Conservation (phyloP, 805 yeast species). For the Candida mattraensis region DNA sequence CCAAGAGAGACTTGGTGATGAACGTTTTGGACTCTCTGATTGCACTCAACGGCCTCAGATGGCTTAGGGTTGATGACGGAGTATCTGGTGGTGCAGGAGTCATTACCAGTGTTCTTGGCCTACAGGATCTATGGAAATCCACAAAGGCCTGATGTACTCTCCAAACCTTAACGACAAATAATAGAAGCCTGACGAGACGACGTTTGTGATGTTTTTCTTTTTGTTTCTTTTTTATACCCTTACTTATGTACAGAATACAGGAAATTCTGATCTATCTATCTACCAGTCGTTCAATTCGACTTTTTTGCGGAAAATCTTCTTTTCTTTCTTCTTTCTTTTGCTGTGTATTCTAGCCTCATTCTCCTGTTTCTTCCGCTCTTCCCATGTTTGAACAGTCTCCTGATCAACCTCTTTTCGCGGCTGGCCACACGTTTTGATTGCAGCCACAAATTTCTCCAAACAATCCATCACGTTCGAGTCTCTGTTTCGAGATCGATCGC, state of each 20-base stretch:
- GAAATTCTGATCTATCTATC: neutral
- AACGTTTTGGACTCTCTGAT: constrained; percentile 73
- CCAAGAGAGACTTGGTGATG: constrained; percentile 69
- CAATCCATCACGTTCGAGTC: constrained; percentile 47
- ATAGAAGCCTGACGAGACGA: neutral
- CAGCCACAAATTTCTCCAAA: constrained; percentile 42
- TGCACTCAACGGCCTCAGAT: constrained; percentile 66
- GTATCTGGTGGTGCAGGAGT: constrained; percentile 82
- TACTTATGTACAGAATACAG: neutral
- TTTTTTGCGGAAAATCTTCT: constrained; percentile 23
- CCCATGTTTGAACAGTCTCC: constrained; percentile 45
- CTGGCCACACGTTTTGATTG: constrained; percentile 38
- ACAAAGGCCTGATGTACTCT: too few relatives aligned
- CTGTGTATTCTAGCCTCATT: constrained; percentile 23
- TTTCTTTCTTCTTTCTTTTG: constrained; percentile 25
- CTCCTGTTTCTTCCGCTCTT: constrained; percentile 26
- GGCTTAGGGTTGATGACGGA: constrained; percentile 69
- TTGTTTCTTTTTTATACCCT: neutral
- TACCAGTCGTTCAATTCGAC: constrained; percentile 16
- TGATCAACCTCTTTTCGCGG: constrained; percentile 40
- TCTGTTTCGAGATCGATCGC: constrained; percentile 38
- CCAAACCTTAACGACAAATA: too few relatives aligned
- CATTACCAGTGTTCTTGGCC: constrained; percentile 75
- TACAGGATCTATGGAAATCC: constrained; percentile 67
- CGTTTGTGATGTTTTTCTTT: neutral